A percentile compares a stretch with the other conserved stretches of the same genome.
These are phyloP conservation scores for Fusarium temperatum DNA, from an alignment of 2,329 filamentous ascomycete species.

Conservation along the genomic window DNA sequence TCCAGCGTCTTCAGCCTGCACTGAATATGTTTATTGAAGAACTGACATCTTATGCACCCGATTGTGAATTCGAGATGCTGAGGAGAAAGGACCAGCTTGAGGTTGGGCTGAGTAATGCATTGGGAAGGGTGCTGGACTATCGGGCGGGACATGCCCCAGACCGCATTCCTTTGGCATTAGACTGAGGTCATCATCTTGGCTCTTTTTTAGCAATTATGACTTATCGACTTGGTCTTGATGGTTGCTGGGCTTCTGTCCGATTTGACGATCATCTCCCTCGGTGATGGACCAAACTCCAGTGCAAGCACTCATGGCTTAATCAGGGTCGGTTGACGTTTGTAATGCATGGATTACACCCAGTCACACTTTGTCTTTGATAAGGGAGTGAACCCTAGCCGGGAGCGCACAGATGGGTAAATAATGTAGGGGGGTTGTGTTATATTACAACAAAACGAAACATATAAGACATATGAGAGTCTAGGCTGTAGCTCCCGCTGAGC, in stretches of 20 bases:
- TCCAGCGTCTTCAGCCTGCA: background rate
- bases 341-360: background rate
- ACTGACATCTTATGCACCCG: constrained; percentile 2
- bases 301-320: background rate
- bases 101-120: background rate
- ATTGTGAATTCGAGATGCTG: constrained; percentile 11
- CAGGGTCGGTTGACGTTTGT: constrained; percentile 5
- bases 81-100: constrained; percentile 17
- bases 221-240: background rate
- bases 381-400: constrained; percentile 19
- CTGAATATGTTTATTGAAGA: constrained; percentile 1
- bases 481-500: background rate
- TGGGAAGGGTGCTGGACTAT: background rate
- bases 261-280: background rate
- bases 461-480: background rate
- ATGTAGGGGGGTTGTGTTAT: background rate
- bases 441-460: background rate
- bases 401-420: background rate
- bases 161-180: constrained; percentile 16
- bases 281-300: background rate
- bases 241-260: background rate
- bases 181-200: constrained; percentile 17
- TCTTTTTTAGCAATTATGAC: background rate
- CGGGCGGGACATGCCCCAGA: background rate
- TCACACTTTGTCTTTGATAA: background rate